A percentile compares a stretch with the other conserved stretches of the same genome.
phyloP scores from a whole-genome alignment of 1,284 basidiomycete genomes.

The Ustilago xerochloae region DNA sequence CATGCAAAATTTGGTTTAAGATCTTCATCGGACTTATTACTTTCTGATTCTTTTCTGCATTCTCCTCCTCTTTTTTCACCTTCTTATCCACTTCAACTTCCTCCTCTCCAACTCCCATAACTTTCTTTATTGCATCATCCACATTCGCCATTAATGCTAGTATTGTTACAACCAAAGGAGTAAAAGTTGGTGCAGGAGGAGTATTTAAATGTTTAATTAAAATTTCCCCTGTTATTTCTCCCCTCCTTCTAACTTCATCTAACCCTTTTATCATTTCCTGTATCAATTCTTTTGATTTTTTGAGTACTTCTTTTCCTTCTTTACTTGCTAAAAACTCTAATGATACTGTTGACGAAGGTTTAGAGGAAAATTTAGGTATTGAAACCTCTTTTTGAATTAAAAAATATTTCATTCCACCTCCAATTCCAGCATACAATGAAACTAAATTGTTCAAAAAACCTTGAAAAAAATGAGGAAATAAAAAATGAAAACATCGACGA shows the following conservation, averaged over 20 bases:
- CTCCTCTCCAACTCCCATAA: not conserved
- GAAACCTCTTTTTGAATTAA: not conserved
- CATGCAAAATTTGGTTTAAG: too few species aligned
- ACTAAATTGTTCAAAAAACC: not conserved
- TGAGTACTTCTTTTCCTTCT: not conserved
- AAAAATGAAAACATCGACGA: conserved; percentile 1
- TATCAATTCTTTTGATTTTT: not conserved
- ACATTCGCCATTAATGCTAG: conserved; percentile 10
- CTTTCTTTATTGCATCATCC: not conserved
- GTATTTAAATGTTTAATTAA: conserved; percentile 32
- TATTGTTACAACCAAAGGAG: conserved; percentile 11
- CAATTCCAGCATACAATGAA: conserved; percentile 7
- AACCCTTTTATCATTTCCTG: not conserved
- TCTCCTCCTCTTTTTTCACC: not conserved
- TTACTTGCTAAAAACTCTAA: not conserved
- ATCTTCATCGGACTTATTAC: too few species aligned
- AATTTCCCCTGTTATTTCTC: not conserved
- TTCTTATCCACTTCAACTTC: not conserved
- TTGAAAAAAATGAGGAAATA: not conserved
- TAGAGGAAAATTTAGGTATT: conserved; percentile 4
- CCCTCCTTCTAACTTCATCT: not conserved
- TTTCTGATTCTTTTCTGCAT: not conserved
- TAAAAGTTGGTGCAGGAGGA: conserved; percentile 45
- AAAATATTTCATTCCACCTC: not conserved
- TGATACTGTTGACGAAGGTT: not conserved